phyloP scores from a whole-genome alignment of 345 rosid species.

The Raphanus raphanistrum region DNA sequence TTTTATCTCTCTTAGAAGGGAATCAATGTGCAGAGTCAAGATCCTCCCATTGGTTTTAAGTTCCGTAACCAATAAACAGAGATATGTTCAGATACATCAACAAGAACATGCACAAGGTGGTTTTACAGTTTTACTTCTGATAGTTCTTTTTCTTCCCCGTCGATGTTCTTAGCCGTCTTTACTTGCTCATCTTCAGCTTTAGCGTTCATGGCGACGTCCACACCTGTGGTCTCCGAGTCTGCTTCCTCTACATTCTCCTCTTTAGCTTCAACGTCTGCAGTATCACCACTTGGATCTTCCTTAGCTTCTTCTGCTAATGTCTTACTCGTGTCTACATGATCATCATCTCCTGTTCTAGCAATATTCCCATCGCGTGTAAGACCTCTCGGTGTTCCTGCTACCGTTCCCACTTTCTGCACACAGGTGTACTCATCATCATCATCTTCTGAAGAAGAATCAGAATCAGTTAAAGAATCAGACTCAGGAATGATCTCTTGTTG shows the following conservation, averaged over 20 bases:
- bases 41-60: not conserved
- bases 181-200: slow-evolving; percentile 26
- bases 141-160: slow-evolving; percentile 18
- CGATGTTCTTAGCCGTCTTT: slow-evolving; percentile 3
- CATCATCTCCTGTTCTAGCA: slow-evolving; percentile 31
- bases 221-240: slow-evolving; percentile 18
- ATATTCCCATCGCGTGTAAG: slow-evolving; percentile 38
- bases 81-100: slow-evolving; percentile 18
- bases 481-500: slow-evolving; percentile 39
- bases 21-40: not conserved
- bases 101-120: not conserved
- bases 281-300: slow-evolving; percentile 21
- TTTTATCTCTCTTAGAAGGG: not conserved
- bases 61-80: not conserved
- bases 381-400: slow-evolving; percentile 23
- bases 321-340: slow-evolving; percentile 36
- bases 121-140: slow-evolving; percentile 12
- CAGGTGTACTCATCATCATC: slow-evolving; percentile 33
- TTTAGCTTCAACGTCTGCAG: slow-evolving; percentile 29
- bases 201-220: slow-evolving; percentile 5
- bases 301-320: slow-evolving; percentile 21
- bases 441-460: slow-evolving; percentile 35
- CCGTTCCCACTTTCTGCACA: slow-evolving; percentile 29
- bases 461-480: slow-evolving; percentile 44
- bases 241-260: slow-evolving; percentile 33